These are phyloP conservation scores for Cystoisospora suis DNA, from an alignment of 169 alveolate species.

Conservation along the genomic window DNA sequence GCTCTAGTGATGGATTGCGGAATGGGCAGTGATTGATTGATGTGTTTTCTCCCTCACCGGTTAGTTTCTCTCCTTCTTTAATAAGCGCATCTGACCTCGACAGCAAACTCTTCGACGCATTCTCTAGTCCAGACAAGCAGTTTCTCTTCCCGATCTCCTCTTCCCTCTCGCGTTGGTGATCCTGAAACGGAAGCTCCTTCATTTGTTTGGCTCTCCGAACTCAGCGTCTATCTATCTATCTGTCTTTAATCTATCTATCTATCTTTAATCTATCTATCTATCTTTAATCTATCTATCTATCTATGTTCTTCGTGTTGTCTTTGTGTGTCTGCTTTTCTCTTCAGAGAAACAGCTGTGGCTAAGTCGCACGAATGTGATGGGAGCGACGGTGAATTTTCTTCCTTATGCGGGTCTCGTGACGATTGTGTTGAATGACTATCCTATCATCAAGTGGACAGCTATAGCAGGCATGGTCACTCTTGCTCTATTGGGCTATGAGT, in stretches of 20 bases:
- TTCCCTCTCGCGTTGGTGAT: too few species aligned
- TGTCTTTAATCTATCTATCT: background rate
- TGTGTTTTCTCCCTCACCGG: too few species aligned
- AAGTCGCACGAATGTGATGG: slow-evolving; percentile 83
- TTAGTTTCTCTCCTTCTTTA: too few species aligned
- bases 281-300: background rate
- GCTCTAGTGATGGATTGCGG: too few species aligned
- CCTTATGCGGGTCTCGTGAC: slow-evolving; percentile 94
- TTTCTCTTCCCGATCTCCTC: too few species aligned
- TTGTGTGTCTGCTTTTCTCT: background rate
- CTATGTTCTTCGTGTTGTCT: background rate
- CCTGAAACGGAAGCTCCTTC: too few species aligned
- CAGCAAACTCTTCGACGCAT: too few species aligned
- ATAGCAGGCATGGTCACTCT: slow-evolving; percentile 73
- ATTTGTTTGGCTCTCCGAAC: background rate
- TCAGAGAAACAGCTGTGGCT: slow-evolving; percentile 84
- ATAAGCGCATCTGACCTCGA: too few species aligned
- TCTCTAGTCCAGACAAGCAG: too few species aligned
- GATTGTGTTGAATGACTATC: slow-evolving; percentile 90
- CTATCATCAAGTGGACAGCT: slow-evolving; percentile 75
- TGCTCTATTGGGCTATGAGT: slow-evolving; percentile 67
- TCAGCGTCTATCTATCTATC: background rate
- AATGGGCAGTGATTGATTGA: too few species aligned
- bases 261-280: background rate
- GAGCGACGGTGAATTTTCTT: slow-evolving; percentile 85